Evolutionary conservation across 2,329 filamentous ascomycete genomes (phyloP).

Genomic region (Tolypocladium cylindrosporum): DNA sequence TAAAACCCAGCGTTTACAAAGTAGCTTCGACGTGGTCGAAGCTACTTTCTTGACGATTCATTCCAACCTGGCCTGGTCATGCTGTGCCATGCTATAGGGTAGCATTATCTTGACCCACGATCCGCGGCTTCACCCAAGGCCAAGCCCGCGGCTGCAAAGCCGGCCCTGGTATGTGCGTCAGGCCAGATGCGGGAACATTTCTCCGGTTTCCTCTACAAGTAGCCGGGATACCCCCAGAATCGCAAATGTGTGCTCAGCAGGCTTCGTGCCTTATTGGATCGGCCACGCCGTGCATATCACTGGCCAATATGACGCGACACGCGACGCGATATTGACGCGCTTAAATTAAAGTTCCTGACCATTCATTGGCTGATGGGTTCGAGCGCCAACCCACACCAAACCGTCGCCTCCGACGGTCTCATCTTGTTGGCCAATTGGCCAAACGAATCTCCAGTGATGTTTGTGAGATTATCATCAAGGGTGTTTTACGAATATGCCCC

Average conservation of each 20-base stretch:
- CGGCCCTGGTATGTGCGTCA: neutral
- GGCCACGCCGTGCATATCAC: neutral
- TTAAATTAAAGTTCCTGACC: neutral
- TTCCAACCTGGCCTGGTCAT: too few species aligned
- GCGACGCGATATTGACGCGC: neutral
- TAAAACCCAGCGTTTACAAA: too few species aligned
- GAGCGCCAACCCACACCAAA: too few species aligned
- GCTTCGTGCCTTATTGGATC: neutral
- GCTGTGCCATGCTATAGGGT: neutral
- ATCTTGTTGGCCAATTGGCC: neutral
- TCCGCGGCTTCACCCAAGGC: neutral
- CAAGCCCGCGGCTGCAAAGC: neutral
- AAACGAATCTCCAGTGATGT: neutral
- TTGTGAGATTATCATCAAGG: neutral
- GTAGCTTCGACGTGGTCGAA: too few species aligned
- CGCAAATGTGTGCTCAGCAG: neutral
- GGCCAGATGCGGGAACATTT: neutral
- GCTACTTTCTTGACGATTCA: neutral
- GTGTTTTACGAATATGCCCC: neutral
- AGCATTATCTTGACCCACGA: neutral
- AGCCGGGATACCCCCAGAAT: neutral
- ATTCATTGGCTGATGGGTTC: neutral
- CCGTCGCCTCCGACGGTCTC: too few species aligned
- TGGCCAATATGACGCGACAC: neutral
- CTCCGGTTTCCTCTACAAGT: neutral